Base-by-base conservation (phyloP, 768 basidiomycete genomes). In the Cyclocybe cylindracea region DNA sequence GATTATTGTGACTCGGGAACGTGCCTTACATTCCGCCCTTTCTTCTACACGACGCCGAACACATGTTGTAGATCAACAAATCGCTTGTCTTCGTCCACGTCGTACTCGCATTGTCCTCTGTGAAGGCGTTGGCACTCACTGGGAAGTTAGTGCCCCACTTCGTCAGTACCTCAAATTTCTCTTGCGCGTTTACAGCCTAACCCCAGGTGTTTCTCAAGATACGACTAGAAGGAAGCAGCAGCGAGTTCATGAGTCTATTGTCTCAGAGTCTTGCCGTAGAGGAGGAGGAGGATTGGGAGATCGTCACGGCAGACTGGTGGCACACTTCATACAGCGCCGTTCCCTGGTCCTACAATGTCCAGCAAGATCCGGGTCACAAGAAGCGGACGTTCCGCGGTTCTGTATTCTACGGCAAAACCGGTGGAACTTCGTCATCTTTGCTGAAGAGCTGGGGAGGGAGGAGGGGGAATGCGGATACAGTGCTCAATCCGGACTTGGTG, bases 231-330 rank as follows among this genome's bases (percentile, higher is more conserved):
- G 47, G 48, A 39, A 51, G 41, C 38, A 24, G 24, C 46, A 34
- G 14, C 42, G 41, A 44, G 43, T 61, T 65, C 47, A 71, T 72
- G 70, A 61, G 58, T 57, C 50, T 61, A 48, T 59, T 50, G 53
- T 44, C 47, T 45, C 55, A 50, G 44, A 46, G 53, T 41, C 51
- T 65, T 45, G 61, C 55, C 42, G 57, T 55, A 45, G 57, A 59
- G 46, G 67, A 62, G 56, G 72, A 73, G 52, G 65, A 70, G 44
- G 74, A 67, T 51, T 75, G 77, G 75, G 68, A 75, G 59, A 64
- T 71, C 55, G 60, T 77, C 45, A 54, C 66, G 7, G 43, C 55
- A 46, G 62, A 73, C 55, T 71, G 74, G 73, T 76, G 76, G 76
- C 66, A 63, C 51, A 77, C 71, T 33, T 60, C 70, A 44, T 74